phyloP scores from a whole-genome alignment of 1,139 yeast species.

The Suhomyces bribrorum region DNA sequence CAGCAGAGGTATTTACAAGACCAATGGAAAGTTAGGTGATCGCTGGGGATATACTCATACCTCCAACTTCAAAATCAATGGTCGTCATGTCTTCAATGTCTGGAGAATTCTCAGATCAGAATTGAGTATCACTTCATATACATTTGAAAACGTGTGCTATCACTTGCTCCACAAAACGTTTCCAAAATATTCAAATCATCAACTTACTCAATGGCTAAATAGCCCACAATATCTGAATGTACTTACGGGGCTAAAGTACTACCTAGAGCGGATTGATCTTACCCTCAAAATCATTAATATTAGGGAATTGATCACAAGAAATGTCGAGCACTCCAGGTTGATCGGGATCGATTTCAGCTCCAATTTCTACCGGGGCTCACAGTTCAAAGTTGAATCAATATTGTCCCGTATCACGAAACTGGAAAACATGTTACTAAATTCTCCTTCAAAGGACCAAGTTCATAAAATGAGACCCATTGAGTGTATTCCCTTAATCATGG shows the following conservation, averaged over 20 bases:
- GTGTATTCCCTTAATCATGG: constrained; percentile 88
- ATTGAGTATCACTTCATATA: constrained; percentile 62
- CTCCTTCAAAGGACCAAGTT: constrained; percentile 82
- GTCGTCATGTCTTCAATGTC: constrained; percentile 78
- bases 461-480: constrained; percentile 85
- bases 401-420: constrained; percentile 70
- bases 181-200: constrained; percentile 59
- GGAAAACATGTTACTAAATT: constrained; percentile 69
- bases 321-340: constrained; percentile 81
- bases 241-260: constrained; percentile 51
- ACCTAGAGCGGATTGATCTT: constrained; percentile 48
- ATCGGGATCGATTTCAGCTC: constrained; percentile 90
- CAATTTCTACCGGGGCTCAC: constrained; percentile 87
- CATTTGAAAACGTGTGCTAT: constrained; percentile 74
- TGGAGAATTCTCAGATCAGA: constrained; percentile 79
- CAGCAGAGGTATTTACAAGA: constrained; percentile 49
- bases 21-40: constrained; percentile 61
- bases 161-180: constrained; percentile 66
- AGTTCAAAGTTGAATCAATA: constrained; percentile 87
- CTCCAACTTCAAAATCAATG: constrained; percentile 65
- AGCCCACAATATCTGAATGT: constrained; percentile 27
- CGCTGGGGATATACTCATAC: constrained; percentile 85
- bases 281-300: constrained; percentile 52
- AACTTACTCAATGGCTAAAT: constrained; percentile 54
- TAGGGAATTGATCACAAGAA: constrained; percentile 68